A percentile compares a stretch with the other conserved stretches of the same genome.
Conservation (phyloP, 2,329 filamentous ascomycete genomes). For the Setomelanomma holmii region DNA sequence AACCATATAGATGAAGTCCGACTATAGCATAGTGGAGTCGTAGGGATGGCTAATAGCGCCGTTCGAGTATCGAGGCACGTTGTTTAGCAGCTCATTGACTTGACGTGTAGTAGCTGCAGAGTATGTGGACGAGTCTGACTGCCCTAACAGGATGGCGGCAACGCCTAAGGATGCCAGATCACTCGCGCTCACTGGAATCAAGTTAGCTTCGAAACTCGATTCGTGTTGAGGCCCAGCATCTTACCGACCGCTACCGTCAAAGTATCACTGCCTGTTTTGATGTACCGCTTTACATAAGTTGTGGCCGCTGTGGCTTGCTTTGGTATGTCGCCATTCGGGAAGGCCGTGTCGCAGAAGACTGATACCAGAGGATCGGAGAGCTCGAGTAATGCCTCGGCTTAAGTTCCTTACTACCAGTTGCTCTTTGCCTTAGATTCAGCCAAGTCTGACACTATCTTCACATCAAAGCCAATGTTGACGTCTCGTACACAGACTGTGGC, state of each 20-base stretch:
- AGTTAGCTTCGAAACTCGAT: neutral
- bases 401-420: neutral
- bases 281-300: neutral
- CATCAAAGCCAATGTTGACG: neutral
- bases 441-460: neutral
- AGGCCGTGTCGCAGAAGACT: neutral
- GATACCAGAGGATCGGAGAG: neutral
- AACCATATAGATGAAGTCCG: neutral
- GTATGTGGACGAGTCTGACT: neutral
- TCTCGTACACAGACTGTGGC: neutral
- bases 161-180: neutral
- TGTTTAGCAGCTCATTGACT: neutral
- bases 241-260: neutral
- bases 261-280: neutral
- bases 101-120: neutral
- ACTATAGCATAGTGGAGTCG: neutral
- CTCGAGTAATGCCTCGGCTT: neutral
- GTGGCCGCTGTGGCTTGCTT: neutral
- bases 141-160: neutral
- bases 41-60: neutral
- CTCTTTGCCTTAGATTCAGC: neutral
- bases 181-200: neutral
- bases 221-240: neutral
- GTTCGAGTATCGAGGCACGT: neutral
- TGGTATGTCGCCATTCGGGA: neutral